Evolutionary conservation across 139 green algal genomes (phyloP).

Genomic region (Chloropicon primus): DNA sequence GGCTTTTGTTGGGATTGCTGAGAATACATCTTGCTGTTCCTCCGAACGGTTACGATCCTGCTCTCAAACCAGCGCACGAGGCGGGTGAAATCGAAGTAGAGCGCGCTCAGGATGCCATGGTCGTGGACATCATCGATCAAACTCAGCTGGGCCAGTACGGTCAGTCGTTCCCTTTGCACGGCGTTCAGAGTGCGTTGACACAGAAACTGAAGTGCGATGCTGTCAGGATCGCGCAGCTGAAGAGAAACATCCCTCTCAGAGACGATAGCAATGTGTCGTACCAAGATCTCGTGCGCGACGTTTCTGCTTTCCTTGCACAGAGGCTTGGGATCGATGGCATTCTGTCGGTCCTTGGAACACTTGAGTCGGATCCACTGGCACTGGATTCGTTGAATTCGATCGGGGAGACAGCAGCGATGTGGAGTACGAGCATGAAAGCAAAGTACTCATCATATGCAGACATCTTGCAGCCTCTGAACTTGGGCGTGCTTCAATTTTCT

Average conservation of each 20-base stretch:
- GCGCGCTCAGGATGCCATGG: not conserved
- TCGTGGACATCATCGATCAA: not conserved
- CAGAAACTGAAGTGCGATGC: not conserved
- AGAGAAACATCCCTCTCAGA: not conserved
- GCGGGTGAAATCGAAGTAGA: not conserved
- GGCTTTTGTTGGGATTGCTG: conserved; percentile 57
- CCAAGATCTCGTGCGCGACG: not conserved
- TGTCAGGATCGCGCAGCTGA: not conserved
- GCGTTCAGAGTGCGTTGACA: not conserved
- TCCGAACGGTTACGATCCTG: conserved; percentile 57
- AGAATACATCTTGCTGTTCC: conserved; percentile 66
- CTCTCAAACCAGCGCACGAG: conserved; percentile 24
- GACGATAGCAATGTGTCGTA: not conserved
- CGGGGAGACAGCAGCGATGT: conserved; percentile 49
- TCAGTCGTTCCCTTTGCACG: not conserved
- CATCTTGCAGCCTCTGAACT: conserved; percentile 62
- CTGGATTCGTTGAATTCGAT: not conserved
- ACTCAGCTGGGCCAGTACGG: not conserved
- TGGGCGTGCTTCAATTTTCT: conserved; percentile 48
- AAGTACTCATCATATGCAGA: conserved; percentile 57
- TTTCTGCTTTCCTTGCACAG: not conserved
- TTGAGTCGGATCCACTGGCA: not conserved
- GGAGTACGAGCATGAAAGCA: conserved; percentile 24
- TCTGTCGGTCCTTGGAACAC: not conserved
- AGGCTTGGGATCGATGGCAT: not conserved